phyloP scores from a whole-genome alignment of 2,329 filamentous ascomycete species.

The Fusarium udum region DNA sequence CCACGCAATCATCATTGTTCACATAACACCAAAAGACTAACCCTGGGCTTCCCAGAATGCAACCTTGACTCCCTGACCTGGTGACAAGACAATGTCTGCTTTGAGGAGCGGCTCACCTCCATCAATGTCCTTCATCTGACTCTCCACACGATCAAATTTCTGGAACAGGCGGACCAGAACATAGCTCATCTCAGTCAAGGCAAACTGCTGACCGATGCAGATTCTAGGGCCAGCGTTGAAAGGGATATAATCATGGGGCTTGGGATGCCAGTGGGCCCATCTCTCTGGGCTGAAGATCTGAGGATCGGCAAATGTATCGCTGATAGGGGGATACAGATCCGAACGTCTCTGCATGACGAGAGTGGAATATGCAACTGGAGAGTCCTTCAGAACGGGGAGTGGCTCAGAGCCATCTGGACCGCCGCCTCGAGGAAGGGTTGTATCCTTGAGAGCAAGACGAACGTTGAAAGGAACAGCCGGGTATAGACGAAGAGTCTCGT shows the following conservation, averaged over 20 bases:
- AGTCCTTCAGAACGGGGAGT: conserved; percentile 72
- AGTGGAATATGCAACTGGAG: conserved; percentile 71
- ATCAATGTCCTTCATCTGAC: conserved; percentile 64
- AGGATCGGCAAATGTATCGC: conserved; percentile 57
- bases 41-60: conserved; percentile 61
- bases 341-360: conserved; percentile 77
- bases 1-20: neutral
- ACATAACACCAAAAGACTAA: neutral
- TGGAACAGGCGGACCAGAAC: conserved; percentile 78
- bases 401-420: conserved; percentile 70
- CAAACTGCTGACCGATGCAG: conserved; percentile 84
- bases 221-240: conserved; percentile 80
- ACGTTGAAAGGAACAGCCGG: conserved; percentile 84
- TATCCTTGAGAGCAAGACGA: conserved; percentile 75
- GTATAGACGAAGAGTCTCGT: conserved; percentile 81
- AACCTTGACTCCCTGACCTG: conserved; percentile 66
- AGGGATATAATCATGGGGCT: conserved; percentile 76
- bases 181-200: conserved; percentile 79
- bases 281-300: conserved; percentile 71
- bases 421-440: conserved; percentile 77
- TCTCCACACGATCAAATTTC: conserved; percentile 71
- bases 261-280: conserved; percentile 71
- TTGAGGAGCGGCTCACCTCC: conserved; percentile 63
- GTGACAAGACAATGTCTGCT: conserved; percentile 68
- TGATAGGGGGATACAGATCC: conserved; percentile 67